Evolutionary conservation across 106 monocot species (phyloP).

Genomic region (Ottelia alismoides): DNA sequence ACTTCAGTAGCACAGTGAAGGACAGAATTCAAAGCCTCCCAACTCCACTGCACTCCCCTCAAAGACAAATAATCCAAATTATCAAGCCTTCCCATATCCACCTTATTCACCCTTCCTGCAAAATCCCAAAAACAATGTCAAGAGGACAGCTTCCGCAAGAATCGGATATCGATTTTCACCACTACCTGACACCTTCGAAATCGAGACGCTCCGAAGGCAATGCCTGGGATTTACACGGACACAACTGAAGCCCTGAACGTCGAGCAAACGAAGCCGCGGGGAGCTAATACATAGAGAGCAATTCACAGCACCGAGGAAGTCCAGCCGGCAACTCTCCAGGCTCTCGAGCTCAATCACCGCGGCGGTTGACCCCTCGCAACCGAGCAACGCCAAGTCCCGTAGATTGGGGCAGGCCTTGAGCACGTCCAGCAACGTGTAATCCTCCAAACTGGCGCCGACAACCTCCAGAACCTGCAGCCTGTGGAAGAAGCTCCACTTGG

Average conservation of each 20-base stretch:
- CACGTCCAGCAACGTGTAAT: constrained; percentile 28
- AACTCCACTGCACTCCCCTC: constrained; percentile 87
- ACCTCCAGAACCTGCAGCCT: constrained; percentile 49
- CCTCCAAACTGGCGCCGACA: constrained; percentile 47
- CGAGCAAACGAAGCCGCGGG: constrained; percentile 29
- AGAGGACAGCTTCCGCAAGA: too few species aligned
- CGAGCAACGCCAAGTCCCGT: constrained; percentile 61
- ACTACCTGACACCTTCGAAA: constrained; percentile 61
- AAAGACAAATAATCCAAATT: constrained; percentile 53
- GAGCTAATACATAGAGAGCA: constrained; percentile 32
- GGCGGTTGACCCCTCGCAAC: constrained; percentile 55
- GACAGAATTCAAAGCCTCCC: constrained; percentile 57
- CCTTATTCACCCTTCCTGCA: constrained; percentile 57
- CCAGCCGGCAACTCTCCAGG: constrained; percentile 75
- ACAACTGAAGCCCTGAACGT: constrained; percentile 79
- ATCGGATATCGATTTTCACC: too few species aligned
- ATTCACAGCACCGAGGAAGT: constrained; percentile 46
- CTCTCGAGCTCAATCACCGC: constrained; percentile 32
- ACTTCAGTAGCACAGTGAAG: constrained; percentile 61
- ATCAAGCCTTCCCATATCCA: constrained; percentile 62
- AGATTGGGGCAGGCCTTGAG: constrained; percentile 62
- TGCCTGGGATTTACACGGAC: constrained; percentile 34
- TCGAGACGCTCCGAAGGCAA: constrained; percentile 34
- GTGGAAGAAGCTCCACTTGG: constrained; percentile 40
- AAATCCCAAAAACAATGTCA: too few species aligned